Percentiles rank a stretch among this genome's conserved stretches.
Evolutionary conservation across 176 grass and related monocot genomes (phyloP).

Genomic region (Tuctoria greenei): DNA sequence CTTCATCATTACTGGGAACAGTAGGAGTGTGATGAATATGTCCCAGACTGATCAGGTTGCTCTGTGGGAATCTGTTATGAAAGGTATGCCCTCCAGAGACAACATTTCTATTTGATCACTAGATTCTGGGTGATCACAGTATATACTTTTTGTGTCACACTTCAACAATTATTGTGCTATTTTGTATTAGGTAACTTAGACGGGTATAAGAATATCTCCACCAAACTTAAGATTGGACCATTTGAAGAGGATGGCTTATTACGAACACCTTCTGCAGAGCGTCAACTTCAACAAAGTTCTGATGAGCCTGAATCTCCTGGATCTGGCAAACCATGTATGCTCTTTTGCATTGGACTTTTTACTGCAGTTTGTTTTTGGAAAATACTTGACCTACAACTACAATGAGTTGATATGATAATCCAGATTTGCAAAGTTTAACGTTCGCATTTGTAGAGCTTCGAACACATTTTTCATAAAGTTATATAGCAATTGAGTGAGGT

Average conservation of each 20-base stretch:
- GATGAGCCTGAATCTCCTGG: conserved; percentile 78
- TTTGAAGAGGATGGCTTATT: conserved; percentile 63
- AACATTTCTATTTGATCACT: neutral
- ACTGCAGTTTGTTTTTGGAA: neutral
- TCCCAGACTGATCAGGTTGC: conserved; percentile 91
- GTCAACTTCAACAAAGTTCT: conserved; percentile 55
- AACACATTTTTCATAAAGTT: conserved; percentile 10
- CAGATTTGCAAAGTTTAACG: neutral
- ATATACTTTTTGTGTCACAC: neutral
- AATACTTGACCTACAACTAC: neutral
- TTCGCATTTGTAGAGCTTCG: neutral
- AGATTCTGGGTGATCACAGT: neutral
- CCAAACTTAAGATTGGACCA: conserved; percentile 83
- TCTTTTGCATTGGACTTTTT: conserved; percentile 25
- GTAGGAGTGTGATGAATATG: conserved; percentile 98
- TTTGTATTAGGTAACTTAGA: conserved; percentile 67
- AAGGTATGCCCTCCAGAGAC: conserved; percentile 53
- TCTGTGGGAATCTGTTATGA: conserved; percentile 85
- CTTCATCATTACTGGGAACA: conserved; percentile 94
- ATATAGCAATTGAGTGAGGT: neutral
- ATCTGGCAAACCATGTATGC: conserved; percentile 60
- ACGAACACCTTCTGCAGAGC: conserved; percentile 27
- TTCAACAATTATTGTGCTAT: conserved; percentile 20
- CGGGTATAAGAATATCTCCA: conserved; percentile 64
- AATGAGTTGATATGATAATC: conserved; percentile 18